Percentiles rank a stretch among this genome's conserved stretches.
Conservation (phyloP, 352 stramenopile species). For the Globisporangium splendens region DNA sequence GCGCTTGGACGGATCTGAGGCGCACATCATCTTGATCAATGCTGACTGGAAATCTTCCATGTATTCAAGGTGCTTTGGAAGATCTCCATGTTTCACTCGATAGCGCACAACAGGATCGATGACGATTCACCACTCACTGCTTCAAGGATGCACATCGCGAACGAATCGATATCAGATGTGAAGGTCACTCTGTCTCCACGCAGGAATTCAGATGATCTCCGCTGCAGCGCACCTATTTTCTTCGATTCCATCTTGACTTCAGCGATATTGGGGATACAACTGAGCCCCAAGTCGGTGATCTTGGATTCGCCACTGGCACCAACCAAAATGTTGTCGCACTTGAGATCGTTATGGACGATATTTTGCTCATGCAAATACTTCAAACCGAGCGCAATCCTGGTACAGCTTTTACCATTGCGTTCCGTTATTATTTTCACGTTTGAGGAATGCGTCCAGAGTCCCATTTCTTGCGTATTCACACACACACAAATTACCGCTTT, state of each 20-base stretch:
- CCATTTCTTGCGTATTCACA: constrained; percentile 26
- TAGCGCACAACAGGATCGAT: constrained; percentile 1
- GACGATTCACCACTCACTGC: background rate
- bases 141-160: constrained; percentile 14
- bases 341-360: constrained; percentile 14
- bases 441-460: constrained; percentile 20
- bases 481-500: constrained; percentile 34
- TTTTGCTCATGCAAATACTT: constrained; percentile 12
- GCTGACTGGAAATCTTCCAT: constrained; percentile 3
- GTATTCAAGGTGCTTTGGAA: background rate
- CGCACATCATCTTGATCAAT: constrained; percentile 11
- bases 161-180: constrained; percentile 11
- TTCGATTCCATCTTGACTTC: constrained; percentile 2
- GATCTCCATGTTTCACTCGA: background rate
- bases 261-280: constrained; percentile 3
- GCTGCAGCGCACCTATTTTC: constrained; percentile 4
- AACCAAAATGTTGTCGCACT: constrained; percentile 14
- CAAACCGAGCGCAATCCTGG: constrained; percentile 6
- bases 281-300: constrained; percentile 11
- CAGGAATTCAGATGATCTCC: constrained; percentile 4
- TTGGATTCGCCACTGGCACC: constrained; percentile 1
- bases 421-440: background rate
- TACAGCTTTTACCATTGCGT: constrained; percentile 4
- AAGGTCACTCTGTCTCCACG: constrained; percentile 4
- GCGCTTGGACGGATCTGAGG: background rate